Evolutionary conservation across 2,329 filamentous ascomycete genomes (phyloP), one percentile per base, ranked within the genome.

Genomic region (Microdochium nivale): DNA sequence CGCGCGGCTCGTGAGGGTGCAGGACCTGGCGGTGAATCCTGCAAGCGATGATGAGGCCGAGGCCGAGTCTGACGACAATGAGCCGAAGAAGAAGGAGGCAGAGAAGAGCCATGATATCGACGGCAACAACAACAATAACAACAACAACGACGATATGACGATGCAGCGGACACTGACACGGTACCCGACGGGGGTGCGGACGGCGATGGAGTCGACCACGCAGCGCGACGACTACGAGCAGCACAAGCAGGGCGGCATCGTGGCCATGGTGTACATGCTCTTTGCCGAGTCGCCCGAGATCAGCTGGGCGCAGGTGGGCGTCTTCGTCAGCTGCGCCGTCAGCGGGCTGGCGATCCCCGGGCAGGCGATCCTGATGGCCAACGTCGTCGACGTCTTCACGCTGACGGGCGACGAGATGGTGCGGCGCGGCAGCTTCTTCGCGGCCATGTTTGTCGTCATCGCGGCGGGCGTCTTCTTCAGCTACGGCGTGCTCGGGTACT

Each of bases 281-380:
- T 25, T 40, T 5, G n/a, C 16, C n/a, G 27, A 30, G 2, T 50
- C 48, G 16, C 51, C 51, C 3, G 48, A 50, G 19, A 13, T 53
- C 23, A 25, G n/a, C 13, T 27, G 32, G 10, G 30, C 30, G 32
- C 47, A 50, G 27, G 3, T 50, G 3, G 11, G 49, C 13, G 23
- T 30, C 11, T 25, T 50, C 5, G 32, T 51, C 24, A n/a, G 40
- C 9, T 52, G 51, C 23, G 40, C 49, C 14, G 2, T 49, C 25
- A 47, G 33, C 25, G 40, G 16, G 35, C 35, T 52, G 40, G 35
- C 32, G 24, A 43, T 52, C 13, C 27, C 49, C 3, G 66, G 72
- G 9, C 74, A 76, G 70, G 75, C 75, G 48, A 72, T 74, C 49
- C 63, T 75, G 1, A 56, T 73, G 40, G 19, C 68, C 58, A 3